Conservation (phyloP, 108 stramenopile genomes). For the Halocafeteria seosinensis region DNA sequence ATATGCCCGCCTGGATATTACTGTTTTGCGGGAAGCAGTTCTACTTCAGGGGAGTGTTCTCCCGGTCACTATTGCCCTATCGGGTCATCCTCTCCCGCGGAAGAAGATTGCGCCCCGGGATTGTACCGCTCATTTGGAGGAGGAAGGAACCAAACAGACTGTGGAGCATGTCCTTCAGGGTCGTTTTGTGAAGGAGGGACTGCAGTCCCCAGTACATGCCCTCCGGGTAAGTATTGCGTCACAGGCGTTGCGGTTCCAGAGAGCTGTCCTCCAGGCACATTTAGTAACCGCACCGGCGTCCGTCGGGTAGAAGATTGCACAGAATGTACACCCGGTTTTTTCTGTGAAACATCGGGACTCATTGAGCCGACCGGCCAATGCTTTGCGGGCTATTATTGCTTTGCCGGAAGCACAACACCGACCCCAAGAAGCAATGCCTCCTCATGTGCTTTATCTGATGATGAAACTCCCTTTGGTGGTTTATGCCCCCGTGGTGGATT, state of each 20-base stretch:
- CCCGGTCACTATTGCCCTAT: constrained; percentile 31
- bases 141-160: not conserved
- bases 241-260: constrained; percentile 16
- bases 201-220: not conserved
- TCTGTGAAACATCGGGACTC: constrained; percentile 30
- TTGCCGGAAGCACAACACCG: constrained; percentile 16
- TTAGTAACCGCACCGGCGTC: constrained; percentile 20
- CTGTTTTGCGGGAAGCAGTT: constrained; percentile 8
- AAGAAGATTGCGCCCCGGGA: constrained; percentile 26
- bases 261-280: constrained; percentile 17
- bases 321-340: constrained; percentile 33
- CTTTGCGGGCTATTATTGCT: constrained; percentile 34
- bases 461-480: constrained; percentile 4
- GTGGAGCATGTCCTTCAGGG: constrained; percentile 13
- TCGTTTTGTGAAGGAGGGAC: not conserved
- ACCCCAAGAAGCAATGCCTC: no score
- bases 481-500: constrained; percentile 13
- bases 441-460: not conserved
- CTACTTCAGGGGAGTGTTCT: constrained; percentile 13
- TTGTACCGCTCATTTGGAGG: constrained; percentile 7
- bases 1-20: constrained; percentile 22
- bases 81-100: constrained; percentile 12
- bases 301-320: constrained; percentile 22
- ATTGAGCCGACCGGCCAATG: constrained; percentile 23
- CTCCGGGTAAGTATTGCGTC: constrained; percentile 8